Evolutionary conservation across 805 yeast species (phyloP), one percentile per base, ranked within the genome.

Genomic region (Saccharomycopsis sp.): DNA sequence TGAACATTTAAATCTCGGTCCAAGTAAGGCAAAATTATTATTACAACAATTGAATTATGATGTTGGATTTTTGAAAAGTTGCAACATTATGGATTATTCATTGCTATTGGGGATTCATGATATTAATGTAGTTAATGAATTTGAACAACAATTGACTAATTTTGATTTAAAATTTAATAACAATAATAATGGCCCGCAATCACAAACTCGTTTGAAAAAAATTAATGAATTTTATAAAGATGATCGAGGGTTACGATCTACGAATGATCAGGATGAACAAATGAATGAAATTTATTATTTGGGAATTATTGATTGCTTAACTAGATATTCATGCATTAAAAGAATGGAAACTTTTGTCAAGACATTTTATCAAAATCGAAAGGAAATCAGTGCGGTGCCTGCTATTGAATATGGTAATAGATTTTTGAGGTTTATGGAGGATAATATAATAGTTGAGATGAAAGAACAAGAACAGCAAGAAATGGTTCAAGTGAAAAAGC

Each of bases 1-100:
- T 24, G 79, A 77, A 48, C 65, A 68, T 24, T 76, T 93, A n/a
- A 64, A 73, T 28, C 75, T 93, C 54, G 96, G 96, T 1, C 89
- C 95, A 0, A 57, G 63, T 7, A 87, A 84, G 55, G 67, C 73
- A 31, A 64, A 68, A 36, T 62, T 69, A 23, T 78, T 93, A 43
- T 60, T 85, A 24, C 63, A 70, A 14, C 98, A 93, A 62, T 66
- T 93, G 45, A 77, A 71, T 38, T 71, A 71, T 26, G 99, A 93
- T 59, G 93, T 87, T 16, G 62, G 67, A 45, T 70, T 93, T 19
- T 68, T 93, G 36, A 72, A 86, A 50, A 71, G 74, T 46, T 67
- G 87, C 51, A 87, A 88, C 54, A 89, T 86, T 28, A 93, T 93
- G 99, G 99, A 93, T 61, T 93, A 94, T 62, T 88, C 97, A 0